These are phyloP conservation scores for Austroboletus eburneus DNA, from an alignment of 768 basidiomycete species.

Conservation along the genomic window DNA sequence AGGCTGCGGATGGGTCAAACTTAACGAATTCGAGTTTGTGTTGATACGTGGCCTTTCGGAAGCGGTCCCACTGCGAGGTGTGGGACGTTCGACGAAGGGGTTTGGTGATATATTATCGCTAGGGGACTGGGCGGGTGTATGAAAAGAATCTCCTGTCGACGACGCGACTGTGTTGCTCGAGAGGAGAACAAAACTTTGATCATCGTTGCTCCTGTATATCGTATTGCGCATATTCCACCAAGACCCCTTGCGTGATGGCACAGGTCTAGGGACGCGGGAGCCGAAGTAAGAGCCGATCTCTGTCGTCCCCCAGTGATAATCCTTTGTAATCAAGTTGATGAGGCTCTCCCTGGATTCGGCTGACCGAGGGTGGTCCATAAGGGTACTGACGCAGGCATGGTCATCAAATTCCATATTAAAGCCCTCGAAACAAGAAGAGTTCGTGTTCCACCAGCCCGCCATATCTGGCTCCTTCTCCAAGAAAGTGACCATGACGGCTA, in stretches of 20 bases:
- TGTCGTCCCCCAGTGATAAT: conserved; percentile 7
- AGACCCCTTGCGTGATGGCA: neutral
- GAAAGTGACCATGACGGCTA: conserved; percentile 34
- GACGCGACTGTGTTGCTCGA: neutral
- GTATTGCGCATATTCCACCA: neutral
- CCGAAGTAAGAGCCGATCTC: conserved; percentile 10
- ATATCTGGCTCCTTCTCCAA: conserved; percentile 27
- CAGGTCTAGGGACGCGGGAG: neutral
- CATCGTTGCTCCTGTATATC: neutral
- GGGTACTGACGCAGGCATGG: conserved; percentile 36
- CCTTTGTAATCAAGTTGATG: conserved; percentile 9
- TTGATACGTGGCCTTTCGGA: neutral
- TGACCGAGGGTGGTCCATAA: conserved; percentile 6
- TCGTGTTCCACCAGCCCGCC: conserved; percentile 32
- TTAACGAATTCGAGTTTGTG: neutral
- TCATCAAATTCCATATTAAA: conserved; percentile 32
- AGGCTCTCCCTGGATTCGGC: conserved; percentile 15
- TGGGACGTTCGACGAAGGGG: conserved; percentile 10
- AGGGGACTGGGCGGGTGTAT: conserved; percentile 10
- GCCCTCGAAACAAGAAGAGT: conserved; percentile 22
- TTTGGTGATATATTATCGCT: conserved; percentile 1
- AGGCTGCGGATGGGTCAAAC: neutral
- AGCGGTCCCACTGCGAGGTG: neutral
- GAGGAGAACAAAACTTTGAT: neutral
- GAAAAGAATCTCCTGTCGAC: conserved; percentile 3